A percentile compares a stretch with the other conserved stretches of the same genome.
Conservation (phyloP, 1,139 yeast genomes). For the Taphrina flavorubra region DNA sequence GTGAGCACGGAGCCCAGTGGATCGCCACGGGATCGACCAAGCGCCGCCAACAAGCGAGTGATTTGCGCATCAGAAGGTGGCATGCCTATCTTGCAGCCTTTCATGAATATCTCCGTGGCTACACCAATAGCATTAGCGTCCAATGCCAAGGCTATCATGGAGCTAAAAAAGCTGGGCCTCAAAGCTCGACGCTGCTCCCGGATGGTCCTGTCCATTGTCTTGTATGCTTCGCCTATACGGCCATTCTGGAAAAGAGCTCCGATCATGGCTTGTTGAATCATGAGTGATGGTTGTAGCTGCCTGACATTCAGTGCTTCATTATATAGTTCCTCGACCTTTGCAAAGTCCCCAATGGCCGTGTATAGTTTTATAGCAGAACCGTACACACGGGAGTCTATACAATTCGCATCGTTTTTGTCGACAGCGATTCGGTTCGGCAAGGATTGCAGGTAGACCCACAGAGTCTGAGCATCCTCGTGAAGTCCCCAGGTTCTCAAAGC, state of each 20-base stretch:
- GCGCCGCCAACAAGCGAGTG: slow-evolving; percentile 17
- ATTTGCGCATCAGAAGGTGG: slow-evolving; percentile 13
- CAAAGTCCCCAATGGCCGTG: slow-evolving; percentile 14
- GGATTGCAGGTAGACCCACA: slow-evolving; percentile 14
- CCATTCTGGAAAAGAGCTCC: slow-evolving; percentile 26
- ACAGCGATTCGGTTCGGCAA: slow-evolving; percentile 25
- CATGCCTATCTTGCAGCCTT: slow-evolving; percentile 29
- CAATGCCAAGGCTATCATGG: slow-evolving; percentile 34
- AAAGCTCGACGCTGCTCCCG: slow-evolving; percentile 23
- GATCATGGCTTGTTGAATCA: slow-evolving; percentile 31
- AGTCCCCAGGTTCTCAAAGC: slow-evolving; percentile 22
- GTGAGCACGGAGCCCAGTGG: slow-evolving; percentile 9
- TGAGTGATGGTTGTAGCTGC: slow-evolving; percentile 12
- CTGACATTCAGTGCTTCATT: slow-evolving; percentile 4
- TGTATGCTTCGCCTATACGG: slow-evolving; percentile 28
- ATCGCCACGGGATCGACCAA: not conserved
- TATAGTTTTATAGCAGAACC: slow-evolving; percentile 23
- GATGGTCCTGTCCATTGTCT: slow-evolving; percentile 28
- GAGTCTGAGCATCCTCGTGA: slow-evolving; percentile 17
- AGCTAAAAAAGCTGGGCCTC: slow-evolving; percentile 28
- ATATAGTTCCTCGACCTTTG: slow-evolving; percentile 8
- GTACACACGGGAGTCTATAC: slow-evolving; percentile 30
- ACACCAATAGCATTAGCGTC: slow-evolving; percentile 37
- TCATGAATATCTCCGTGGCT: slow-evolving; percentile 36
- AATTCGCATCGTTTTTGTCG: slow-evolving; percentile 13